phyloP scores from a whole-genome alignment of 164 flowering plant genomes.

The Vitis amurensis region DNA sequence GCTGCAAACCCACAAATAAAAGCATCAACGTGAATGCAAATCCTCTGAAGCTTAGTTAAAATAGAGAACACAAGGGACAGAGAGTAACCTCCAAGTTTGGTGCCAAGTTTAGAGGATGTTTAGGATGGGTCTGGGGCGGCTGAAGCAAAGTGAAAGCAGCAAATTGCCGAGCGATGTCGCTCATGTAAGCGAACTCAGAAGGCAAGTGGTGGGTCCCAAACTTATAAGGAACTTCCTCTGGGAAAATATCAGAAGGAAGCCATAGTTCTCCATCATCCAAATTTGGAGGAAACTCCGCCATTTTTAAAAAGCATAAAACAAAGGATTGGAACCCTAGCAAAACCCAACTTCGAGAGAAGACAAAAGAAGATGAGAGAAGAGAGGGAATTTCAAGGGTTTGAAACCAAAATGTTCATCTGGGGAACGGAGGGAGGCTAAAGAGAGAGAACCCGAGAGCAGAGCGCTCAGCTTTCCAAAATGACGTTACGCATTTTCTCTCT shows the following conservation, averaged over 20 bases:
- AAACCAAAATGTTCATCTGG: background rate
- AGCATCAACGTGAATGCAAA: background rate
- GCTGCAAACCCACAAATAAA: conserved; percentile 11
- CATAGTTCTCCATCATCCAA: conserved; percentile 44
- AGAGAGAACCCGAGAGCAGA: background rate
- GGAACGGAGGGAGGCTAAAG: background rate
- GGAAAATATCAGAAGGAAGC: conserved; percentile 44
- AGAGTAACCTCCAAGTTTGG: conserved; percentile 6
- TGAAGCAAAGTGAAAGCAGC: conserved; percentile 9
- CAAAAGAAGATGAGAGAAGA: background rate
- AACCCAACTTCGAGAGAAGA: background rate
- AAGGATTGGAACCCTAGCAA: background rate
- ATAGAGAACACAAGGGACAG: background rate
- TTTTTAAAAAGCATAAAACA: background rate
- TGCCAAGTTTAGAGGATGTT: background rate
- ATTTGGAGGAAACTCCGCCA: conserved; percentile 47
- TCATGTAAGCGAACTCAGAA: conserved; percentile 9
- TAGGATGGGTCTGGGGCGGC: background rate
- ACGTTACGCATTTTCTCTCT: conserved; percentile 11
- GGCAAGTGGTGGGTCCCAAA: background rate
- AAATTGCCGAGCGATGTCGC: conserved; percentile 12
- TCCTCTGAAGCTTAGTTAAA: background rate
- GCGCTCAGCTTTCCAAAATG: conserved; percentile 13
- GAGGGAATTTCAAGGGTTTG: conserved; percentile 8
- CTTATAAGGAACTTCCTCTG: conserved; percentile 21